Conservation (phyloP, 192 early-diverging fungal genomes). For the Dispira simplex region DNA sequence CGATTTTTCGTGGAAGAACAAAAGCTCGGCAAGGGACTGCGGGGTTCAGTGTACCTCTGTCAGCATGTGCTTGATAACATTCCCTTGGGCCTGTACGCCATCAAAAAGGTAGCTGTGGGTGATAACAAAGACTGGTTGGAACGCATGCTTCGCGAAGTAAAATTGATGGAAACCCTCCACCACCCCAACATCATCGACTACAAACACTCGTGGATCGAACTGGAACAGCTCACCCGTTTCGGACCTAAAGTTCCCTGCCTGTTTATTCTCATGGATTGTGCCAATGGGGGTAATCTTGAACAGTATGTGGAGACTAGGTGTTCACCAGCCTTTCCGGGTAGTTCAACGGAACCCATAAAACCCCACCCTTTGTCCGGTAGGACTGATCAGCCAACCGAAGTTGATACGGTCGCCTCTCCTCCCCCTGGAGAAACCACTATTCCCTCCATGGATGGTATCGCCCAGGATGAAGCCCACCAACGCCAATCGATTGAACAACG, state of each 20-base stretch:
- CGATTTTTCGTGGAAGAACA: conserved; percentile 78
- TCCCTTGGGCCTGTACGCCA: conserved; percentile 70
- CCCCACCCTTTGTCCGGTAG: neutral
- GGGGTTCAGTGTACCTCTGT: conserved; percentile 83
- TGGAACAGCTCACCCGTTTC: conserved; percentile 57
- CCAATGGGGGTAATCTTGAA: conserved; percentile 91
- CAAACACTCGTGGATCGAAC: conserved; percentile 92
- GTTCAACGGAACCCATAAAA: neutral
- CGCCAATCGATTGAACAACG: neutral
- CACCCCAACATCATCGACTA: conserved; percentile 91
- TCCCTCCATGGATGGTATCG: neutral
- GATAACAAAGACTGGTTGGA: conserved; percentile 80
- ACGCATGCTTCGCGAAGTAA: conserved; percentile 86
- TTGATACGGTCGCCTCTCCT: neutral
- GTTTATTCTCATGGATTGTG: conserved; percentile 91
- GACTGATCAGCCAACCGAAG: neutral
- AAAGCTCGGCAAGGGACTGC: conserved; percentile 78
- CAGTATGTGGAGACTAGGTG: conserved; percentile 57
- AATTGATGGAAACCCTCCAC: conserved; percentile 72
- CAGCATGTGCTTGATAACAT: conserved; percentile 63
- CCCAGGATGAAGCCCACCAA: neutral
- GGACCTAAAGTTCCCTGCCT: conserved; percentile 82
- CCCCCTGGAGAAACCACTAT: neutral
- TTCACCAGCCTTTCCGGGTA: too few species aligned
- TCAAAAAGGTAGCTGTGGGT: conserved; percentile 92